Evolutionary conservation across 306 rosid genomes (phyloP), one percentile per base, ranked within the genome.

Genomic region (Gleditsia sinensis): DNA sequence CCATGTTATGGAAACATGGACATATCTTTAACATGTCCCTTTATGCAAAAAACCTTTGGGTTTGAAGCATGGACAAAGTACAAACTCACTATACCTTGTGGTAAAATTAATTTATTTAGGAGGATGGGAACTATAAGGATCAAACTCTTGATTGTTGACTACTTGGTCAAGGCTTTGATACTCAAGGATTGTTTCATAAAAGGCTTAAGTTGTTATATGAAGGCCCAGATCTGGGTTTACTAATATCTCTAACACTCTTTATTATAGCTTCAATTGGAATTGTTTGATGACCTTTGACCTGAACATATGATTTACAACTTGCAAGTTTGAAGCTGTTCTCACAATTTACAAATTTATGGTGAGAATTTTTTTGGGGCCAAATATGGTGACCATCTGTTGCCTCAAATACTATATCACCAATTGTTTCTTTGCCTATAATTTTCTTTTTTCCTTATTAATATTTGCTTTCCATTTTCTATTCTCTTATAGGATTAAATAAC

Each of bases 261-360:
- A 6, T 62, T 42, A 33, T 54, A 39, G 45, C 57, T 50, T 65
- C 24, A 23, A 28, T 43, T 16, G 21, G 20, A 51, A 56, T 40
- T 43, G 43, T 36, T 45, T 67, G 75, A 76, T 53, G 54, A 30
- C 74, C 80, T 76, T 43, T 64, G 40, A 62, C 17, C 70, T 48
- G 25, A 13, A 51, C 28, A 17, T 64, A 17, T 9, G 13, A 28
- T 40, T n/a, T n/a, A n/a, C n/a, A n/a, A n/a, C n/a, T 12, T 64
- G 54, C 37, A 65, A 42, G 36, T 53, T 36, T 65, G 67, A 34
- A 43, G 43, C 24, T 63, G 4, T 37, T 23, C 30, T 60, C 3
- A 3, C 3, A 43, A 40, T 61, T 13, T 28, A 17, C 49, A 30
- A n/a, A 12, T 40, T 62, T 71, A 78, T 43, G 61, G 23, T 65